Evolutionary conservation across 2,329 filamentous ascomycete genomes (phyloP).

Genomic region (Talaromyces marneffei): DNA sequence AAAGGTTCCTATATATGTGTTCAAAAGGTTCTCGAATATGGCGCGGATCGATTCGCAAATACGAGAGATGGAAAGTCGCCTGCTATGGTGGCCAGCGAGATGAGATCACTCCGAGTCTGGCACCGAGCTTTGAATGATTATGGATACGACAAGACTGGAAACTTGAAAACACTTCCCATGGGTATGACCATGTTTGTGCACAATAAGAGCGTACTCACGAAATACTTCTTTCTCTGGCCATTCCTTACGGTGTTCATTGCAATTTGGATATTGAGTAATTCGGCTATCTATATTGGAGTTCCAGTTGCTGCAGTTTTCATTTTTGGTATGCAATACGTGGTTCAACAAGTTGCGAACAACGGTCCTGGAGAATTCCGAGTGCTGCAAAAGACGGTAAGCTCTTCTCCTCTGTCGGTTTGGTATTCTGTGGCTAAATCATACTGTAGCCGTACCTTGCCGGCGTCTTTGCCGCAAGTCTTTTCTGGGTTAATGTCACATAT

Average conservation of each 20-base stretch:
- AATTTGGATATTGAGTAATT: slow-evolving; percentile 65
- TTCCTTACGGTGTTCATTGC: slow-evolving; percentile 68
- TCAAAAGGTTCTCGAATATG: slow-evolving; percentile 91
- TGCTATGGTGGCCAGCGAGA: slow-evolving; percentile 74
- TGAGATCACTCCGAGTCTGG: slow-evolving; percentile 81
- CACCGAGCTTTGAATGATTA: slow-evolving; percentile 74
- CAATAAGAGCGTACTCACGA: slow-evolving; percentile 69
- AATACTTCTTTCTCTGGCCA: slow-evolving; percentile 86
- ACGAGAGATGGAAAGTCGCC: slow-evolving; percentile 89
- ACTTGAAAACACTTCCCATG: slow-evolving; percentile 62
- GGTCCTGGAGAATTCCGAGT: slow-evolving; percentile 82
- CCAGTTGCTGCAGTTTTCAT: slow-evolving; percentile 62
- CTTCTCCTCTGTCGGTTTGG: neutral
- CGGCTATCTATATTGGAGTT: slow-evolving; percentile 70
- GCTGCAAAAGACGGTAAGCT: slow-evolving; percentile 75
- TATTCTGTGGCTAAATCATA: slow-evolving; percentile 19
- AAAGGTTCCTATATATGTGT: slow-evolving; percentile 87
- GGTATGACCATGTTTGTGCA: slow-evolving; percentile 69
- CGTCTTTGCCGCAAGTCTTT: slow-evolving; percentile 82
- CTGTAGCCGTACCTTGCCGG: slow-evolving; percentile 80
- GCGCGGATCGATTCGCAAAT: slow-evolving; percentile 84
- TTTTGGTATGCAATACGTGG: slow-evolving; percentile 66
- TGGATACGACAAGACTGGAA: slow-evolving; percentile 75
- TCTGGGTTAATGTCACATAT: slow-evolving; percentile 74
- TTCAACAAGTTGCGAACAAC: slow-evolving; percentile 71